phyloP scores from a whole-genome alignment of 2,329 filamentous ascomycete genomes.

The Alternaria ethzedia region DNA sequence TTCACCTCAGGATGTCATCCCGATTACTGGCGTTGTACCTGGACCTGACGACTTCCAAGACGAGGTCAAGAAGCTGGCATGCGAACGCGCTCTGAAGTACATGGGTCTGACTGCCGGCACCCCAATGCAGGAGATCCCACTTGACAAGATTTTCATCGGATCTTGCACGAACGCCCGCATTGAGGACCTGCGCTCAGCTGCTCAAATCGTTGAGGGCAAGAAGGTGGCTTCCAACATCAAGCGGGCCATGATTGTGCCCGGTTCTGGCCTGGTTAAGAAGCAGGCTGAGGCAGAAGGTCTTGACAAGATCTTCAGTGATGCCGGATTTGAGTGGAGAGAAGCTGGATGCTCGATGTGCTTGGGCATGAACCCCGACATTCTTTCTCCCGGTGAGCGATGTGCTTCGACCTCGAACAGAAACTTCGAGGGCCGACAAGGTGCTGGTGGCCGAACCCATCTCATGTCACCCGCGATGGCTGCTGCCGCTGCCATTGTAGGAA shows the following conservation, averaged over 20 bases:
- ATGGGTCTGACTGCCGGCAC: slow-evolving; percentile 92
- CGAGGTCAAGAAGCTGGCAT: slow-evolving; percentile 79
- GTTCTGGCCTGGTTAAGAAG: slow-evolving; percentile 91
- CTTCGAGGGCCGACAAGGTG: slow-evolving; percentile 95
- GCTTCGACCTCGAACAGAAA: slow-evolving; percentile 97
- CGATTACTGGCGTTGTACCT: slow-evolving; percentile 89
- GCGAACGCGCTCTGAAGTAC: slow-evolving; percentile 85
- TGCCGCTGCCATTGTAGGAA: slow-evolving; percentile 86
- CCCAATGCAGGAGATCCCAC: slow-evolving; percentile 84
- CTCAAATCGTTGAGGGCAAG: slow-evolving; percentile 83
- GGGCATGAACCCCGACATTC: slow-evolving; percentile 98
- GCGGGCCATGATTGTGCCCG: slow-evolving; percentile 94
- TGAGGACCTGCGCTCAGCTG: slow-evolving; percentile 89
- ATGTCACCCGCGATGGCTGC: slow-evolving; percentile 98
- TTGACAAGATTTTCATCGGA: slow-evolving; percentile 98
- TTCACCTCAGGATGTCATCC: slow-evolving; percentile 93
- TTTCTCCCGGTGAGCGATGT: slow-evolving; percentile 89
- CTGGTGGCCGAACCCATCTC: slow-evolving; percentile 86
- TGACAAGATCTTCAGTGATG: slow-evolving; percentile 88
- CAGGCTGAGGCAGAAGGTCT: slow-evolving; percentile 91
- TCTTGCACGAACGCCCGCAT: slow-evolving; percentile 98
- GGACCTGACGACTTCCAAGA: slow-evolving; percentile 85
- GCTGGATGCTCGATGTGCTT: slow-evolving; percentile 99
- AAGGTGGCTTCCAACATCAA: slow-evolving; percentile 89
- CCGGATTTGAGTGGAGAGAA: slow-evolving; percentile 97